phyloP scores from a whole-genome alignment of 305 asterid species.

The Fraxinus albicans region DNA sequence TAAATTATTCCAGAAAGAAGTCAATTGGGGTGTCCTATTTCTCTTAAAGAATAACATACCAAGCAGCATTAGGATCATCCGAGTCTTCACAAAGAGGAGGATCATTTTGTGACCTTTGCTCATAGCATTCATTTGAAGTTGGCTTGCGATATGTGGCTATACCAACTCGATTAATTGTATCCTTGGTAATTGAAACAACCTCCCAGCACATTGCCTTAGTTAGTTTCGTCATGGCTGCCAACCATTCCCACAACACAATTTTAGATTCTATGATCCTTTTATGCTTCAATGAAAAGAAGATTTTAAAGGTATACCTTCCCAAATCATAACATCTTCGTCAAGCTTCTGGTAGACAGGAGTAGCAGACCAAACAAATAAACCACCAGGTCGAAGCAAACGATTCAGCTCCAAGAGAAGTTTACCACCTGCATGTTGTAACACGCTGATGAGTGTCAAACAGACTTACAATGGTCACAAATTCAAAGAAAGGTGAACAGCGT shows the following conservation, averaged over 20 bases:
- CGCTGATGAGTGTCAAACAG: not conserved
- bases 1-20: conserved; percentile 3
- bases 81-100: conserved; percentile 49
- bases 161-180: conserved; percentile 30
- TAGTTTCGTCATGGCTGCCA: conserved; percentile 43
- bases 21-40: not conserved
- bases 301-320: conserved; percentile 39
- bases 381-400: conserved; percentile 34
- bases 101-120: conserved; percentile 37
- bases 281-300: not conserved
- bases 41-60: conserved; percentile 46
- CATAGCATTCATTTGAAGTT: conserved; percentile 43
- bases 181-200: conserved; percentile 27
- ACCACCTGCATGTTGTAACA: conserved; percentile 39
- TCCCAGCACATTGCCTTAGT: conserved; percentile 42
- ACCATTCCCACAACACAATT: not conserved
- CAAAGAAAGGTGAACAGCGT: not conserved
- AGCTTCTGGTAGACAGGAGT: conserved; percentile 48
- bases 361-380: conserved; percentile 35
- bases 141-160: conserved; percentile 40
- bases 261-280: not conserved
- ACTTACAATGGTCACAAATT: not conserved
- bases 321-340: conserved; percentile 44
- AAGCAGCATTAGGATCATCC: conserved; percentile 74
- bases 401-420: conserved; percentile 53